Percentiles rank a stretch among this genome's conserved stretches.
Conservation (phyloP, 2,329 filamentous ascomycete genomes). For the Acrocalymma vagum region DNA sequence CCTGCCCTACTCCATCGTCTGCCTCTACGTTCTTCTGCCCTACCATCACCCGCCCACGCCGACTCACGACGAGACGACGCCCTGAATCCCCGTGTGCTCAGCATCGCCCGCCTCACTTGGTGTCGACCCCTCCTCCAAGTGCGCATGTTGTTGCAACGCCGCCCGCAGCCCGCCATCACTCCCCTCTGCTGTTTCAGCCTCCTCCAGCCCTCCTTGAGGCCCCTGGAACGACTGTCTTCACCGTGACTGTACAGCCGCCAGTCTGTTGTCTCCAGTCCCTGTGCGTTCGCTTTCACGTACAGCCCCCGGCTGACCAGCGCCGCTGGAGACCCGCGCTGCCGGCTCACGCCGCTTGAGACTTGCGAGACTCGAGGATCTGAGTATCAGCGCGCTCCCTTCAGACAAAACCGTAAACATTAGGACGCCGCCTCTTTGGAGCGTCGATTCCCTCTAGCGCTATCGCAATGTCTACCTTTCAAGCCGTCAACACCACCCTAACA, state of each 20-base stretch:
- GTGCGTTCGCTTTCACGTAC: background rate
- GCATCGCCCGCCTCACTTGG: constrained; percentile 2
- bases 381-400: background rate
- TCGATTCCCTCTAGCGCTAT: constrained; percentile 7
- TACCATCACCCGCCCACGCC: constrained; percentile 20
- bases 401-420: background rate
- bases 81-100: background rate
- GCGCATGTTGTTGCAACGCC: constrained; percentile 46
- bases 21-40: background rate
- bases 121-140: constrained; percentile 6
- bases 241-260: background rate
- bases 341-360: constrained; percentile 10
- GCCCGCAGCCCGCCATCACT: constrained; percentile 44
- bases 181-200: constrained; percentile 50
- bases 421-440: constrained; percentile 4
- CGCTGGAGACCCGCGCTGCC: constrained; percentile 15
- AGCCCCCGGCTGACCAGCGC: constrained; percentile 7
- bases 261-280: background rate
- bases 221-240: background rate
- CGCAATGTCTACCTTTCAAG: constrained; percentile 66
- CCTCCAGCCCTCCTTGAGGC: constrained; percentile 18
- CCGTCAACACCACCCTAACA: constrained; percentile 66
- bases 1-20: constrained; percentile 22
- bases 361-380: background rate
- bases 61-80: constrained; percentile 25